Percentiles rank a stretch among this genome's conserved stretches.
phyloP scores from a whole-genome alignment of 164 flowering plant genomes.

The Brasenia schreberi region DNA sequence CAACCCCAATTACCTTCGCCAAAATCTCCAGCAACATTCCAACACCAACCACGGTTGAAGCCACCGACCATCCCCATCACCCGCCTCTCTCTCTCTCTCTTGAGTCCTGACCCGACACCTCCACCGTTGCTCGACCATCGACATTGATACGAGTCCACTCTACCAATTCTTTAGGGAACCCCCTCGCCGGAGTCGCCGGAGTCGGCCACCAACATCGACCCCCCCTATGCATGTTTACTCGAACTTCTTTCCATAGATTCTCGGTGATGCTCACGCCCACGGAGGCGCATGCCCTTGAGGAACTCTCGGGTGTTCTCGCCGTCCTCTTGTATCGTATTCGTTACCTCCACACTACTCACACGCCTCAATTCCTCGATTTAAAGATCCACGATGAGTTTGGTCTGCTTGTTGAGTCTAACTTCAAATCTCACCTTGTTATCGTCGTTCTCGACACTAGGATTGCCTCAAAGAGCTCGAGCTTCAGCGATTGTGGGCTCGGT shows the following conservation, averaged over 20 bases:
- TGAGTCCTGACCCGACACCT: no score
- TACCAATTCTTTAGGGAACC: slow-evolving; percentile 15
- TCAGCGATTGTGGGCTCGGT: slow-evolving; percentile 47
- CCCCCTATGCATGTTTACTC: slow-evolving; percentile 53
- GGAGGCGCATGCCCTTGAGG: slow-evolving; percentile 27
- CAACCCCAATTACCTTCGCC: no score
- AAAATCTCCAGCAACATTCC: no score
- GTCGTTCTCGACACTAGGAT: slow-evolving; percentile 89
- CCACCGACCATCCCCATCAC: no score
- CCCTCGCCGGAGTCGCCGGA: no score
- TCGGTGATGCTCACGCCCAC: slow-evolving; percentile 46
- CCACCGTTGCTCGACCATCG: slow-evolving; percentile 62
- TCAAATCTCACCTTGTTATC: slow-evolving; percentile 87
- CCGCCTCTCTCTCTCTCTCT: no score
- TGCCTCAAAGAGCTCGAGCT: slow-evolving; percentile 83
- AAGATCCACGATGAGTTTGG: slow-evolving; percentile 45
- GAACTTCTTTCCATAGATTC: slow-evolving; percentile 75
- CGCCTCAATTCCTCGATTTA: slow-evolving; percentile 79
- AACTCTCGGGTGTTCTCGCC: slow-evolving; percentile 27
- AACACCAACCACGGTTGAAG: no score
- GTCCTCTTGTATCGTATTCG: slow-evolving; percentile 73
- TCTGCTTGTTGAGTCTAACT: slow-evolving; percentile 73
- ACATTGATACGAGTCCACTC: slow-evolving; percentile 76
- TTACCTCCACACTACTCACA: slow-evolving; percentile 66
- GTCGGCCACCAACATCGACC: slow-evolving; percentile 1